phyloP scores from a whole-genome alignment of 1,284 basidiomycete genomes.

The Chalciporus sp. region DNA sequence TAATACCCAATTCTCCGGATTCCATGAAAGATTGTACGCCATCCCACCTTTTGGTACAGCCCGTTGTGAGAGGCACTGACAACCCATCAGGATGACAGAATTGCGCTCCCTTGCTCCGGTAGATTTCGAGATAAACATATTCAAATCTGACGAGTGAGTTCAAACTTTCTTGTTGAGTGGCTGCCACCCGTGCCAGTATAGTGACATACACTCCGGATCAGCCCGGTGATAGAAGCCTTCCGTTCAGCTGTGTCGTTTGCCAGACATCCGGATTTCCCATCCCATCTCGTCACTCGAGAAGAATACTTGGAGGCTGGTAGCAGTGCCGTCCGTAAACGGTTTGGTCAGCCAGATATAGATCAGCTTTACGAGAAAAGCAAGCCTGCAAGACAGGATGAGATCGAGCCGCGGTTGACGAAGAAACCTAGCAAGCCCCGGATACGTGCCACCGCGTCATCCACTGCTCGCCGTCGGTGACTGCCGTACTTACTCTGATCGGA shows the following conservation, averaged over 20 bases:
- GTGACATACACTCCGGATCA: constrained; percentile 35
- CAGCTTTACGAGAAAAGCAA: constrained; percentile 29
- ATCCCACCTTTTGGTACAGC: constrained; percentile 14
- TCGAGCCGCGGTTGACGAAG: constrained; percentile 29
- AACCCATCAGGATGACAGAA: constrained; percentile 57
- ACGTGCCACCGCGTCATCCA: constrained; percentile 22
- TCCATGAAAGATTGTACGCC: constrained; percentile 74
- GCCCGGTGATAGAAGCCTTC: constrained; percentile 77
- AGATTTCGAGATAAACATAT: constrained; percentile 73
- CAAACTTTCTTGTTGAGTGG: constrained; percentile 1
- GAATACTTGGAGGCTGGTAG: constrained; percentile 86
- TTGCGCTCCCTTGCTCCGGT: constrained; percentile 78
- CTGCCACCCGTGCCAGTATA: neutral
- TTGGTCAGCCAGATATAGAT: constrained; percentile 47
- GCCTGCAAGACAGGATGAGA: constrained; percentile 20
- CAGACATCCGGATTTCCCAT: constrained; percentile 51
- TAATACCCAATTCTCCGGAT: constrained; percentile 72
- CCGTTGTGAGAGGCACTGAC: constrained; percentile 17
- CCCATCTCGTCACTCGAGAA: constrained; percentile 65
- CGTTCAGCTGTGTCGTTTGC: constrained; percentile 66
- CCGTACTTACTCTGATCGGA: constrained; percentile 8
- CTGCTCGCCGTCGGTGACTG: constrained; percentile 32
- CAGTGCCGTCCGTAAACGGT: constrained; percentile 70
- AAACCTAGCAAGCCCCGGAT: constrained; percentile 33
- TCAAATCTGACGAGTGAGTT: constrained; percentile 73